Evolutionary conservation across 495 filamentous ascomycete species (phyloP), one percentile per base, ranked within the genome.

Genomic region (Annulohypoxylon maeteangense): DNA sequence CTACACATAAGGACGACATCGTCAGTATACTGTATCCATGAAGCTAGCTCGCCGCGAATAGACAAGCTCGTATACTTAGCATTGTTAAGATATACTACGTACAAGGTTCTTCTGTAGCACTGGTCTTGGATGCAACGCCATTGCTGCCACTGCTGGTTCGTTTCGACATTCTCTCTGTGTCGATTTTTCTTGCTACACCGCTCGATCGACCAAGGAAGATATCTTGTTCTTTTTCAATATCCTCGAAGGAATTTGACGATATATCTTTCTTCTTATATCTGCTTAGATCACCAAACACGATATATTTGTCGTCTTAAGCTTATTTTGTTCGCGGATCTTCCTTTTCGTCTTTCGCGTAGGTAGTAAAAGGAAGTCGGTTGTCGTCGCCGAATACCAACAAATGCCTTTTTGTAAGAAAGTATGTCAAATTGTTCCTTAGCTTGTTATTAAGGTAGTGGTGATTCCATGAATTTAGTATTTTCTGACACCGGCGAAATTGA

Each of bases 81-180:
- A 20, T 29, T 16, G 20, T 29, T 20, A 7, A 23, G 29, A 34
- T 32, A 34, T 38, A 45, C 12, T 55, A 77, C 80, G 40, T 78
- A 81, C 78, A 74, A 48, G 76, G 72, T 55, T 74, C 71, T 47
- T 63, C 71, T 29, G 71, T 23, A 38, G 60, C 20, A 50, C 50
- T 71, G n/a, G 75, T 75, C 65, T 81, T 84, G 25, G 75, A 48
- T n/a, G 75, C 67, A 64, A 71, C 80, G 74, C 80, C 84, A 60
- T 81, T 79, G 45, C 78, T 75, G 48, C 78, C 79, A 55, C 75
- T 76, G 60, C 78, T 80, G 59, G 70, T 78, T 81, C 85, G 72
- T 79, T 84, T 86, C 61, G 85, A 87, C 85, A 87, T 87, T 25
- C 32, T 76, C 29, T 20, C 40, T 71, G 36, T 55, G 22, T 16